Evolutionary conservation across 208 protist genomes (phyloP), one percentile per base, ranked within the genome.

Genomic region (Leishmania aethiopica): DNA sequence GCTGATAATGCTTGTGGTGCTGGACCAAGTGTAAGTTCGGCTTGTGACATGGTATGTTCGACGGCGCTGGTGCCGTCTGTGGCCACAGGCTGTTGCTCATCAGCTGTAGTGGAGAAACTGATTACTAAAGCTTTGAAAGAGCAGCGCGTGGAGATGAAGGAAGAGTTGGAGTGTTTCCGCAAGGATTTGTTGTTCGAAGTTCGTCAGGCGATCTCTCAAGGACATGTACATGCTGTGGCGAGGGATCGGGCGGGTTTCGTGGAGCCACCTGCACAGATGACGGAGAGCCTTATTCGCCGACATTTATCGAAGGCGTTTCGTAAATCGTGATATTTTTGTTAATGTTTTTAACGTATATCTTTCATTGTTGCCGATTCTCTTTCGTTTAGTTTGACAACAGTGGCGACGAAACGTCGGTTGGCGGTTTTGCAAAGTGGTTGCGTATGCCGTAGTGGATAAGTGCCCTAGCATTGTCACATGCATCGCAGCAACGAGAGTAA

Each of bases 261-360:
- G n/a, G 60, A 77, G 60, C 19, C 55, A 19, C 32, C 60, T 35
- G 72, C 35, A 37, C 19, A 78, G 60, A 73, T 78, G 47, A 75
- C 42, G 22, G 79, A 77, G 35, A 69, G 57, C 59, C 70, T 82
- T 10, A 53, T 73, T 51, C 70, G 72, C 17, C 55, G 79, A 13
- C 79, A 82, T 73, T 67, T 82, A 32, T 49, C 72, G 25, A 77
- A 72, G 49, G 79, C 79, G 32, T 82, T 82, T 73, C 79, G 79
- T 71, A 82, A 82, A 53, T 45, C 25, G 7, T 74, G 70, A 74
- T 25, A 2, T 47, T n/a, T 42, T 3, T n/a, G 2, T 17, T 53
- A n/a, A 3, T 71, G 19, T 7, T 2, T 47, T n/a, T 25, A 51
- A 74, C 42, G 3, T 74, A 11, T 3, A 53, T 13, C 5, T 70